A percentile compares a stretch with the other conserved stretches of the same genome.
Conservation (phyloP, 176 grass and related monocot species). For the Coix lacrymajobi region DNA sequence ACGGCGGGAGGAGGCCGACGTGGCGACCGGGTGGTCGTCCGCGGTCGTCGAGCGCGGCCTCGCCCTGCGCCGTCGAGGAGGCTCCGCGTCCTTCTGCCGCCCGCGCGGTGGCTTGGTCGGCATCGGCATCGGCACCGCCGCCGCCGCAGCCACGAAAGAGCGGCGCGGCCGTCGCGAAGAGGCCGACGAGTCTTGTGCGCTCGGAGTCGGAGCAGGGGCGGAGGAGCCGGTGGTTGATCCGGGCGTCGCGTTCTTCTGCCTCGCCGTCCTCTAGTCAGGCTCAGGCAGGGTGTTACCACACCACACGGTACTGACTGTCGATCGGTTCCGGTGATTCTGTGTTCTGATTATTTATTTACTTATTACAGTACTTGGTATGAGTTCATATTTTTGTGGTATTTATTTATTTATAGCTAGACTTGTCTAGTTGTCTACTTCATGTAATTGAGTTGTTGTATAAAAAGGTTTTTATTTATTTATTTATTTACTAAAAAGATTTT, state of each 20-base stretch:
- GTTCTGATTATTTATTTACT: neutral
- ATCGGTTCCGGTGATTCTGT: neutral
- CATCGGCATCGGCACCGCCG: neutral
- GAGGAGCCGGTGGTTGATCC: neutral
- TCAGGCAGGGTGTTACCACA: too few species aligned
- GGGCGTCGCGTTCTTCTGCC: neutral
- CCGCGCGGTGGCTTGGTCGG: neutral
- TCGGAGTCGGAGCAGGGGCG: neutral
- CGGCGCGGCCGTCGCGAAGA: neutral
- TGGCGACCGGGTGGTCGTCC: neutral
- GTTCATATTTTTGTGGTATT: neutral
- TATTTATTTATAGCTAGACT: neutral
- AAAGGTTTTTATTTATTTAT: too few species aligned
- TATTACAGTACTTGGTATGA: too few species aligned
- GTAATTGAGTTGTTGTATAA: neutral
- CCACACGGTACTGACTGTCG: neutral
- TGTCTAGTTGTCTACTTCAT: neutral
- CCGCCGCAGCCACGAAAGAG: neutral
- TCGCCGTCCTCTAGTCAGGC: neutral
- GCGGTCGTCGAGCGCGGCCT: constrained; percentile 3
- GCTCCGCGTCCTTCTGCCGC: neutral
- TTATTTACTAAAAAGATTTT: too few species aligned
- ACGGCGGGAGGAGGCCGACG: neutral
- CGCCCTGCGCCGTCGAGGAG: neutral
- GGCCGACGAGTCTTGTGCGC: neutral